Evolutionary conservation across 2,329 filamentous ascomycete species (phyloP), one percentile per base, ranked within the genome.

Genomic region (Epichloe brachyelytri): DNA sequence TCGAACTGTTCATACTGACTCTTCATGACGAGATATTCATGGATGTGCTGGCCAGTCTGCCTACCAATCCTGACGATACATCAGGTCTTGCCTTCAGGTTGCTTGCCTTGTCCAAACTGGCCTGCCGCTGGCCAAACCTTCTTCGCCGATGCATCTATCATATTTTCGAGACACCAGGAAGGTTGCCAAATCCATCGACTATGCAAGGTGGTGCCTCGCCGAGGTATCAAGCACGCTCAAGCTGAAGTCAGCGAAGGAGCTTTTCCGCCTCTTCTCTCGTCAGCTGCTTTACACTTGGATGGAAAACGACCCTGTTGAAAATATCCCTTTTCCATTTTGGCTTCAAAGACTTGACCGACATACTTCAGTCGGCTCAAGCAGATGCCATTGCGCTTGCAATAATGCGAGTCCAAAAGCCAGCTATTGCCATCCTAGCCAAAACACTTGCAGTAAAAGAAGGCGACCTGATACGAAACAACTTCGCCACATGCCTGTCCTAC

Each of bases 231-330:
- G 64, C 12, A 74, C 76, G 0, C 75, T 96, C 36, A 68, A 75
- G 0, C 75, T 97, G 20, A 66, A 74, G 22, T 79, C 80, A 43
- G 74, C 88, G 0, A 79, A 76, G 58, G 77, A 83, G 36, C 70
- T 99, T 1, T 96, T 98, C 62, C 72, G 73, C 5, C 72, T 97
- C 0, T 98, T 97, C 62, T 83, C 88, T 6, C 82, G 90, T 2
- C 93, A 98, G 61, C 74, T 98, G 6, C 71, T 97, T 3, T 95
- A 88, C 62, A 95, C 89, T 0, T 98, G 90, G 91, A 78, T 94
- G 3, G 81, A 88, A 55, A 69, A 70, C 1, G 78, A 84, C 53
- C 68, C 71, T 1, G 71, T 95, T 7, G 72, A 77, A n/a, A 74
- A 80, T 3, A 86, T 98, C 46, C 93, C 0, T 95, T 79, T 61